Evolutionary conservation across 2,329 filamentous ascomycete genomes (phyloP).

Genomic region (Aspergillus sojae): DNA sequence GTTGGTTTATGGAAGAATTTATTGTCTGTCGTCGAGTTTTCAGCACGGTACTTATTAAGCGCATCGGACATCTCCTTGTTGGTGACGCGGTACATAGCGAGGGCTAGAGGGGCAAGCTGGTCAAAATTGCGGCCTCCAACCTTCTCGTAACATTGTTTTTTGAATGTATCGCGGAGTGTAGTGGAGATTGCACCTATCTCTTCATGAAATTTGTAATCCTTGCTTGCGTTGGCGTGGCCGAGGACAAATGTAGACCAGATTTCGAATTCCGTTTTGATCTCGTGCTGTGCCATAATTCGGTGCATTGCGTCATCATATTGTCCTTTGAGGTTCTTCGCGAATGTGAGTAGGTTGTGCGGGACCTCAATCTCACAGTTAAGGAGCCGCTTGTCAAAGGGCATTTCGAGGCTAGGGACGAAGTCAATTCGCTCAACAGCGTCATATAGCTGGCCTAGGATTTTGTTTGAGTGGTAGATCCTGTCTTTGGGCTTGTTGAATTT

Average conservation of each 20-base stretch:
- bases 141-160: slow-evolving; percentile 64
- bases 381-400: slow-evolving; percentile 76
- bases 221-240: slow-evolving; percentile 68
- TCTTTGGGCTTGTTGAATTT: slow-evolving; percentile 54
- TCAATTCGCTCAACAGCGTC: slow-evolving; percentile 71
- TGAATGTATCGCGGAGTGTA: slow-evolving; percentile 69
- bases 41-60: slow-evolving; percentile 52
- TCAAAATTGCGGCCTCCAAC: slow-evolving; percentile 64
- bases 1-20: slow-evolving; percentile 14
- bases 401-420: slow-evolving; percentile 72
- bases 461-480: slow-evolving; percentile 66
- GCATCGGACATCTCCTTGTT: slow-evolving; percentile 68
- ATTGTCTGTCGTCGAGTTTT: slow-evolving; percentile 17
- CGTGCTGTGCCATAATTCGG: slow-evolving; percentile 81
- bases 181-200: slow-evolving; percentile 71
- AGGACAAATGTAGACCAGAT: slow-evolving; percentile 86
- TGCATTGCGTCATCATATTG: slow-evolving; percentile 77
- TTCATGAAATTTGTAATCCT: slow-evolving; percentile 86
- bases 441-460: slow-evolving; percentile 79
- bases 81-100: slow-evolving; percentile 86
- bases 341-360: slow-evolving; percentile 56
- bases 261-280: slow-evolving; percentile 86
- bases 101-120: slow-evolving; percentile 70
- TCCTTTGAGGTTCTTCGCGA: slow-evolving; percentile 68
- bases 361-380: slow-evolving; percentile 61